Conservation (phyloP, 2,329 filamentous ascomycete species). For the Knoxdaviesia capensis region DNA sequence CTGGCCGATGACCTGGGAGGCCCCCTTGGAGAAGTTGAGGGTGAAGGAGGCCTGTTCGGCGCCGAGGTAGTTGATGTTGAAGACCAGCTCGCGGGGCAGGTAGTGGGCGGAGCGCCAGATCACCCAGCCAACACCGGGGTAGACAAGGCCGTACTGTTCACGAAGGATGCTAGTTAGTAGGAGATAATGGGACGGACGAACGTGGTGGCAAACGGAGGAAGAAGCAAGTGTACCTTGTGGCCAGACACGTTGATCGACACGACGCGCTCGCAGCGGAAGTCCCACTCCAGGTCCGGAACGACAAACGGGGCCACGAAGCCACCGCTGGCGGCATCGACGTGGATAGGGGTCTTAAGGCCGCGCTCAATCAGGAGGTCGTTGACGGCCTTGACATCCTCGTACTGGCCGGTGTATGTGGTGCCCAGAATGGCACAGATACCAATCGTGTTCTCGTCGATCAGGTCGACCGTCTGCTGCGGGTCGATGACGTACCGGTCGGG, state of each 20-base stretch:
- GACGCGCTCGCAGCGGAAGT: constrained; percentile 76
- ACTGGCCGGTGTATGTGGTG: constrained; percentile 75
- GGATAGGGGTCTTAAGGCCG: constrained; percentile 64
- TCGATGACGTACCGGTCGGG: constrained; percentile 42
- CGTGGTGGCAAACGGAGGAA: constrained; percentile 11
- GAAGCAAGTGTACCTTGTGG: constrained; percentile 40
- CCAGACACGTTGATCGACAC: constrained; percentile 89
- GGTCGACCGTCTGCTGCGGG: constrained; percentile 35
- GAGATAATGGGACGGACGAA: not conserved
- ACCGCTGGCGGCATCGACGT: constrained; percentile 82
- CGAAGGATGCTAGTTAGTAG: not conserved
- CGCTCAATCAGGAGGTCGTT: constrained; percentile 68
- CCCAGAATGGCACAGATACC: constrained; percentile 84
- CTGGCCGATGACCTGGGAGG: constrained; percentile 85
- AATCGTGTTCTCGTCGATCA: constrained; percentile 55
- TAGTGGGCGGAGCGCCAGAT: constrained; percentile 71
- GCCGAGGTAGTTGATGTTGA: constrained; percentile 98
- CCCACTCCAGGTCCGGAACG: constrained; percentile 67
- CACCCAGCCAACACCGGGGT: constrained; percentile 88
- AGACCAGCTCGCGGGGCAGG: constrained; percentile 79
- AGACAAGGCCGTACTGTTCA: constrained; percentile 40
- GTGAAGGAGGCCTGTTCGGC: constrained; percentile 92
- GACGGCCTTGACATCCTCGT: constrained; percentile 82
- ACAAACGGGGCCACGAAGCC: constrained; percentile 90
- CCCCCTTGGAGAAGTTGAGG: constrained; percentile 92